A percentile compares a stretch with the other conserved stretches of the same genome.
Evolutionary conservation across 2,329 filamentous ascomycete species (phyloP).

Genomic region (Aspergillaceae sp.): DNA sequence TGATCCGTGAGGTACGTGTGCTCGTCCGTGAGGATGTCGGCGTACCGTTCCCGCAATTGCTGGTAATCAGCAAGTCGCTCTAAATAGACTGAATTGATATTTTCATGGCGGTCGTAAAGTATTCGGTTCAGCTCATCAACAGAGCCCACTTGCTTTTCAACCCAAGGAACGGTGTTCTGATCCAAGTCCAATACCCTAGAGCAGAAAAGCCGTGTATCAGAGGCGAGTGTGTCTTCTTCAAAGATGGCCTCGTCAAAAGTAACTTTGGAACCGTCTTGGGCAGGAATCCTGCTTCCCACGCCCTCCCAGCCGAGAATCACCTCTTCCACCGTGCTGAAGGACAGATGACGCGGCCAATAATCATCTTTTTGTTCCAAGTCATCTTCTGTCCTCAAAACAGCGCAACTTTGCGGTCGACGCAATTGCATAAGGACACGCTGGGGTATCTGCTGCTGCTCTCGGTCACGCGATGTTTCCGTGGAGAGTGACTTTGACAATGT

Average conservation of each 20-base stretch:
- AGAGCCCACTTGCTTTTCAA: slow-evolving; percentile 33
- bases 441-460: slow-evolving; percentile 16
- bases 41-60: slow-evolving; percentile 56
- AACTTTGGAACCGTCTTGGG: slow-evolving; percentile 29
- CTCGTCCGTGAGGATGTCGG: slow-evolving; percentile 62
- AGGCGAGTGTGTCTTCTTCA: slow-evolving; percentile 31
- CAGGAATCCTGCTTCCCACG: slow-evolving; percentile 13
- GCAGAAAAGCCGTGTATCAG: slow-evolving; percentile 28
- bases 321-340: slow-evolving; percentile 42
- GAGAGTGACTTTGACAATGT: slow-evolving; percentile 22
- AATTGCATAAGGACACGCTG: slow-evolving; percentile 22
- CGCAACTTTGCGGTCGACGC: slow-evolving; percentile 31
- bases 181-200: slow-evolving; percentile 31
- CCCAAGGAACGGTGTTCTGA: slow-evolving; percentile 33
- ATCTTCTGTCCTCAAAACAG: slow-evolving; percentile 16
- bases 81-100: slow-evolving; percentile 59
- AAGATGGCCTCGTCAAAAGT: slow-evolving; percentile 34
- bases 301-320: slow-evolving; percentile 31
- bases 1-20: slow-evolving; percentile 59
- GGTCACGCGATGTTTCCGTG: slow-evolving; percentile 21
- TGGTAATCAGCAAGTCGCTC: slow-evolving; percentile 64
- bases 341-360: slow-evolving; percentile 35
- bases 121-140: slow-evolving; percentile 54
- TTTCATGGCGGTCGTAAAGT: slow-evolving; percentile 55
- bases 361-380: slow-evolving; percentile 15